Percentiles rank a stretch among this genome's conserved stretches.
These are phyloP conservation scores for Aschersonia sp. DNA, from an alignment of 2,329 filamentous ascomycete species.

Conservation along the genomic window DNA sequence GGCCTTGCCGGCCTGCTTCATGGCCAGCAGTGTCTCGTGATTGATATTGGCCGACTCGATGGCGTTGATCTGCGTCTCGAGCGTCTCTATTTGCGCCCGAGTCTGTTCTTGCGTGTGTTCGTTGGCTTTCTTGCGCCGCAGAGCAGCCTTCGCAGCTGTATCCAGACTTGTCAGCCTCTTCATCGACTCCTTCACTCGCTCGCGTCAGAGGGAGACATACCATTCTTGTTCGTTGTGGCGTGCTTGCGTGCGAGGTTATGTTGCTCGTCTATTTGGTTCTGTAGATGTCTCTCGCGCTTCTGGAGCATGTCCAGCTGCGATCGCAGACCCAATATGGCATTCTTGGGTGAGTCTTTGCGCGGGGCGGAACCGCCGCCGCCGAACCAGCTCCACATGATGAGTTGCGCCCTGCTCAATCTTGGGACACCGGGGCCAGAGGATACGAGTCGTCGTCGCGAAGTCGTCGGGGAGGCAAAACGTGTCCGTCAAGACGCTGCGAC, in stretches of 20 bases:
- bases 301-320: constrained; percentile 93
- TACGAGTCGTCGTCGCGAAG: neutral
- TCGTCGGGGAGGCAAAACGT: neutral
- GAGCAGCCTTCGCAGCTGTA: constrained; percentile 73
- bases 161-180: constrained; percentile 8
- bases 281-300: constrained; percentile 85
- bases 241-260: constrained; percentile 80
- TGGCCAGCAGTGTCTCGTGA: constrained; percentile 84
- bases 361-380: constrained; percentile 70
- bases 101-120: constrained; percentile 90
- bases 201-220: constrained; percentile 34
- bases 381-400: constrained; percentile 74
- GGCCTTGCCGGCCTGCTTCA: constrained; percentile 79
- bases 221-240: constrained; percentile 72
- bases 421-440: no score
- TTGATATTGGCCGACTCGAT: constrained; percentile 99
- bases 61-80: constrained; percentile 90
- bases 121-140: constrained; percentile 88
- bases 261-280: constrained; percentile 87
- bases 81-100: constrained; percentile 71
- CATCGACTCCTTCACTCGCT: neutral
- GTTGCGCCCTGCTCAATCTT: neutral
- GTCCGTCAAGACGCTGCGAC: neutral
- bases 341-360: constrained; percentile 91
- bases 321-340: constrained; percentile 80